Base-by-base conservation (phyloP, 768 basidiomycete genomes). In the Lentinula detonsa region DNA sequence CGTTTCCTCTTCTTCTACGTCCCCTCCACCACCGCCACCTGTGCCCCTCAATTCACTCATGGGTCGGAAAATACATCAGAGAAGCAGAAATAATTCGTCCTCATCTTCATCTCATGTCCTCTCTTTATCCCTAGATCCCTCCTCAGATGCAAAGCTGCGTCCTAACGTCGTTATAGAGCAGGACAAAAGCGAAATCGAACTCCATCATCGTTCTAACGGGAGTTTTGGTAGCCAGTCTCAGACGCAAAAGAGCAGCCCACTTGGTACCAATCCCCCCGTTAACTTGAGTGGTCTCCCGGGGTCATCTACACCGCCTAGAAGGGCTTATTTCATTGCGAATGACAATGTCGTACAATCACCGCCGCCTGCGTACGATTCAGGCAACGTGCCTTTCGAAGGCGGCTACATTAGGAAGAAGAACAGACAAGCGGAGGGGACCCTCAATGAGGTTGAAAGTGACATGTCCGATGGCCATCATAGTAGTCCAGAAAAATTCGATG, bases 361-460 rank as follows among this genome's bases (percentile, higher is more conserved):
- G 6, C 82, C 82, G 0, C 81, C 82, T 3, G 79, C 82, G 2
- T 82, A 83, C 46, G 68, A 48, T 33, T 31, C n/a, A 11, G 37
- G 37, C 34, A 9, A 37, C 10, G 54, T 21, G 9, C 9, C 54
- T 15, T 18, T 31, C 39, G 5, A 56, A 56, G 40, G 23, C n/a
- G 21, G 43, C 37, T 21, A 45, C 18, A 43, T 18, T 15, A 11
- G 4, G 42, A 23, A 46, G 13, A 58, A 58, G 57, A 49, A 52
- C 55, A 23, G 21, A 16, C 59, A 39, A 48, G 11, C 16, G 34
- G 21, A 37, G n/a, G 35, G 37, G 23, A 40, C 21, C 28, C 18
- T 7, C 4, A 59, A 16, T 8, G 37, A 37, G 2, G 49, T 3
- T 13, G 59, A 60, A 31, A 28, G 46, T n/a, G 42, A 35, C 45